Evolutionary conservation across 495 filamentous ascomycete genomes (phyloP), one percentile per base, ranked within the genome.

Genomic region (Cairneyella variabilis): DNA sequence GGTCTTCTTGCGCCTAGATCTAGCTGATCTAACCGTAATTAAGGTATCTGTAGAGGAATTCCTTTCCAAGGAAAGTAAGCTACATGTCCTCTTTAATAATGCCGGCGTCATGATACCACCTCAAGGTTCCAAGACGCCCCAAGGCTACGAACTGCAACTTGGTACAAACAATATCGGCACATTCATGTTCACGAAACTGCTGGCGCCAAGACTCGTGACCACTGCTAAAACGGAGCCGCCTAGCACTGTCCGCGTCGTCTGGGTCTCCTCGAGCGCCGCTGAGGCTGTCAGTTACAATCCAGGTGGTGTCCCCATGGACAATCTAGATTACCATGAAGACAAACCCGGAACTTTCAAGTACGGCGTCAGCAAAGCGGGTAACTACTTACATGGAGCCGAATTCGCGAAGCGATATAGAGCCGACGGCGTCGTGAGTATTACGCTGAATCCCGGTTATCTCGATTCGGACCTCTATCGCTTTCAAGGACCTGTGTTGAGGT

Each of bases 11-110:
- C 51, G 57, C n/a, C 59, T 83, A 6, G 62, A 73, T 3, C 72
- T 84, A 0, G 59, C 69, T n/a, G 75, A 82, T 53, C 67, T 83
- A 6, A 57, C 62, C 2, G 74, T 71, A 5, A 74, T 84, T 49
- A 77, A 76, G 50, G 36, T 66, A 0, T 64, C 77, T 0, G 78
- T 71, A 2, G 21, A 74, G 11, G 53, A 58, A 3, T 78, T 82
- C 53, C 55, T 60, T 0, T 28, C 47, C 0, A 45, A 65, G 27
- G 76, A 80, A 58, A 60, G 48, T 2, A 60, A 67, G 21, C 68
- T 83, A 0, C 70, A 83, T 45, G 69, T 79, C 11, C 67, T 83
- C 0, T 81, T 68, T 59, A 80, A 81, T 53, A 81, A 83, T 54
- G 78, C 80, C 0, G 80, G 80, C 4, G 64, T 83, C 30, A 64